Conservation (phyloP, 2,329 filamentous ascomycete species). For the Paracorniculantispora psalliotae region DNA sequence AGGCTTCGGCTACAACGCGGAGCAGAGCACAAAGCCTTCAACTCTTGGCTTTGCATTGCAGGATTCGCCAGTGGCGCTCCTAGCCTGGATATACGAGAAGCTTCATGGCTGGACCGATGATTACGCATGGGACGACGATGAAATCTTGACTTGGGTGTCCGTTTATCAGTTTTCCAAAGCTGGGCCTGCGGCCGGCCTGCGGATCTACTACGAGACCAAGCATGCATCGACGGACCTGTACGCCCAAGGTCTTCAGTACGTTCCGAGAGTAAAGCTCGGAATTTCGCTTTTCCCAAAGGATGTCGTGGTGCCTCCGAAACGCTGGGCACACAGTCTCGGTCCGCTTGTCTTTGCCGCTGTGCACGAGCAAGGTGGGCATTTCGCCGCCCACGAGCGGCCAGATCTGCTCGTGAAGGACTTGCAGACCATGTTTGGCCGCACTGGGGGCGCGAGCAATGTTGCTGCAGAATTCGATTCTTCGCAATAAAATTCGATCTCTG, state of each 20-base stretch:
- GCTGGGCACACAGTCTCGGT: conserved; percentile 55
- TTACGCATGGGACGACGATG: conserved; percentile 70
- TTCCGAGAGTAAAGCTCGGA: conserved; percentile 37
- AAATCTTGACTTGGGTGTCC: conserved; percentile 69
- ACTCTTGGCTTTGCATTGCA: conserved; percentile 65
- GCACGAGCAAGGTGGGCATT: conserved; percentile 53
- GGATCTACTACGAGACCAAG: conserved; percentile 67
- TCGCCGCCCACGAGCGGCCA: conserved; percentile 56
- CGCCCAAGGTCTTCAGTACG: conserved; percentile 21
- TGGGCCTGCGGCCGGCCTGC: conserved; percentile 60
- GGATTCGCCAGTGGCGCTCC: conserved; percentile 64
- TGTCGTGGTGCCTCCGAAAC: conserved; percentile 46
- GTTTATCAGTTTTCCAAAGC: conserved; percentile 68
- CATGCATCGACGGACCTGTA: conserved; percentile 32
- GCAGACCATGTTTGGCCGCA: conserved; percentile 48
- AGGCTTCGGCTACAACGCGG: conserved; percentile 34
- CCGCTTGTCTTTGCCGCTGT: conserved; percentile 52
- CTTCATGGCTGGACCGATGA: conserved; percentile 69
- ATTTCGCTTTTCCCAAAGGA: conserved; percentile 56
- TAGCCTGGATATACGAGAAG: conserved; percentile 81
- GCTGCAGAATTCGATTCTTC: conserved; percentile 17
- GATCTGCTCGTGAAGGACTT: conserved; percentile 49
- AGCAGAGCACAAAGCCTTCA: conserved; percentile 61
- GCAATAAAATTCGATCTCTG: not conserved
- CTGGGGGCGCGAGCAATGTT: conserved; percentile 38